phyloP scores from a whole-genome alignment of 108 stramenopile species.

The Epithemia pelagica region DNA sequence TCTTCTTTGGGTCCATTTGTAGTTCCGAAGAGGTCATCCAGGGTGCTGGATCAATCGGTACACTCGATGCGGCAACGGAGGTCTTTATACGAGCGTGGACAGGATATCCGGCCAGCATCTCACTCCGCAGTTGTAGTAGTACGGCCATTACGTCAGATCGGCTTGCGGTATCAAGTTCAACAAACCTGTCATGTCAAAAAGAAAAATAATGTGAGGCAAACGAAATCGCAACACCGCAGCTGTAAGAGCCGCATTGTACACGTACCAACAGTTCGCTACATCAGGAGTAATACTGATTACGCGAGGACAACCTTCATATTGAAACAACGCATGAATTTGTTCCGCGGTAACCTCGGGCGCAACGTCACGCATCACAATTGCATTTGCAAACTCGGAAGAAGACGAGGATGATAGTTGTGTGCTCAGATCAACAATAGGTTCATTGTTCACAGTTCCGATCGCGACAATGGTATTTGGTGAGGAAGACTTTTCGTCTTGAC shows the following conservation, averaged over 20 bases:
- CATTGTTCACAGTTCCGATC: neutral
- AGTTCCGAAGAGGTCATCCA: neutral
- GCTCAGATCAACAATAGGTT: neutral
- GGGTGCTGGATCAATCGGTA: neutral
- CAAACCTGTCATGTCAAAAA: constrained; percentile 32
- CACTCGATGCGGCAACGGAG: neutral
- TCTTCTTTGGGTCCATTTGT: neutral
- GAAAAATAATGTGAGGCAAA: neutral
- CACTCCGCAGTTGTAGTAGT: constrained; percentile 29
- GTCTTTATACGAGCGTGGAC: constrained; percentile 46
- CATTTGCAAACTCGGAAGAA: constrained; percentile 1
- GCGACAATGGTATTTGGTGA: neutral
- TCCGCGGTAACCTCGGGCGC: constrained; percentile 27
- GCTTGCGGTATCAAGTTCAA: constrained; percentile 35
- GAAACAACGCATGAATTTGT: constrained; percentile 32
- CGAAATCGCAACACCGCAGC: neutral
- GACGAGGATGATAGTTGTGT: neutral
- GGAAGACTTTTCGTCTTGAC: neutral
- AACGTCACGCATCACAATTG: constrained; percentile 47
- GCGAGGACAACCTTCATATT: constrained; percentile 24
- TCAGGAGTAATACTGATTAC: constrained; percentile 29
- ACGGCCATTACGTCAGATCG: constrained; percentile 40
- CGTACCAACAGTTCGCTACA: constrained; percentile 50
- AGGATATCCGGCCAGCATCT: constrained; percentile 36
- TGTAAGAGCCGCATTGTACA: too few relatives aligned